Conservation (phyloP, 306 rosid genomes). For the Glycine latifolia region DNA sequence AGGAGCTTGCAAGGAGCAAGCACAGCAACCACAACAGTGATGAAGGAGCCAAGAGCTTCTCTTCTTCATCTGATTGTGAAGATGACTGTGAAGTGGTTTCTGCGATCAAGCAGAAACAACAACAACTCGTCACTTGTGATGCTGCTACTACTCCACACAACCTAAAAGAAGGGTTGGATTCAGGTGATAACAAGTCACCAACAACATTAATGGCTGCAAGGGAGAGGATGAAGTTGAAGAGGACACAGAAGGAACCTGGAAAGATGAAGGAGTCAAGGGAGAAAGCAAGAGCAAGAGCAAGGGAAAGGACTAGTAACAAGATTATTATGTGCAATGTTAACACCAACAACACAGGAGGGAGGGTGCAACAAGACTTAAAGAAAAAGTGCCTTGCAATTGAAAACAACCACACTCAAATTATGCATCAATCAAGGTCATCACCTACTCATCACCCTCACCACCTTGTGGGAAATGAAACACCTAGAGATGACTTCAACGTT, state of each 20-base stretch:
- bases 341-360: background rate
- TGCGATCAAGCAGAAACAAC: slow-evolving; percentile 38
- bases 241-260: slow-evolving; percentile 47
- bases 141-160: background rate
- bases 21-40: slow-evolving; percentile 40
- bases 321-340: slow-evolving; percentile 44
- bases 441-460: slow-evolving; percentile 39
- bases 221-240: slow-evolving; percentile 47
- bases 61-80: slow-evolving; percentile 55
- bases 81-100: slow-evolving; percentile 49
- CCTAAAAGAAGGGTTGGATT: slow-evolving; percentile 38
- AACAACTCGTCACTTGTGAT: slow-evolving; percentile 17
- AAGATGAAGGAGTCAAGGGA: slow-evolving; percentile 72
- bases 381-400: slow-evolving; percentile 43
- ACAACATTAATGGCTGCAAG: slow-evolving; percentile 7
- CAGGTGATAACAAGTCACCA: slow-evolving; percentile 14
- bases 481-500: slow-evolving; percentile 47
- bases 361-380: slow-evolving; percentile 36
- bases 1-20: slow-evolving; percentile 55
- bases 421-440: slow-evolving; percentile 33
- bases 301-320: slow-evolving; percentile 80
- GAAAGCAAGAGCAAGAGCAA: slow-evolving; percentile 88
- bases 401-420: slow-evolving; percentile 34
- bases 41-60: slow-evolving; percentile 30
- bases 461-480: slow-evolving; percentile 20